Evolutionary conservation across 2,329 filamentous ascomycete genomes (phyloP).

Genomic region (Orbilia javanica): DNA sequence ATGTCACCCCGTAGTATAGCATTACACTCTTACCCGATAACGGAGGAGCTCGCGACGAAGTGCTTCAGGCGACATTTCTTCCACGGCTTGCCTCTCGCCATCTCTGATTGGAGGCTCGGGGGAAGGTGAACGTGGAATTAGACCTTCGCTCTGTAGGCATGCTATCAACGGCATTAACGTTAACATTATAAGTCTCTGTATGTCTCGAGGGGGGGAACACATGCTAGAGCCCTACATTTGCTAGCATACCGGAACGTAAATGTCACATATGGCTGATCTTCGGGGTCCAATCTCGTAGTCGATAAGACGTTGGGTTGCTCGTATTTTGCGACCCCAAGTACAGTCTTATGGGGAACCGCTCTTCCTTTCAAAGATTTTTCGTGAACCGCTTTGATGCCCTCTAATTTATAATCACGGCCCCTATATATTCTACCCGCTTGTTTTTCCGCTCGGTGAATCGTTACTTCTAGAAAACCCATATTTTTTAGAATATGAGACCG

Average conservation of each 20-base stretch:
- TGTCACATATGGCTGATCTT: conserved; percentile 15
- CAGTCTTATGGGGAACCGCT: conserved; percentile 36
- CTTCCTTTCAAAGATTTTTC: conserved; percentile 47
- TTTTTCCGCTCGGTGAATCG: conserved; percentile 15
- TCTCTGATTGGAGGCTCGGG: not conserved
- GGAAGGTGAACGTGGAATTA: conserved; percentile 40
- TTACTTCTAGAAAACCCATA: conserved; percentile 11
- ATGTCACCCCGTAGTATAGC: not conserved
- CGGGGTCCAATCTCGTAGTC: not conserved
- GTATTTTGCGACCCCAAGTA: conserved; percentile 3
- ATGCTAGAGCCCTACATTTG: conserved; percentile 19
- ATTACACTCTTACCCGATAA: conserved; percentile 23
- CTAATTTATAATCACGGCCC: not conserved
- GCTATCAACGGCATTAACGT: not conserved
- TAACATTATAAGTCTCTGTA: not conserved
- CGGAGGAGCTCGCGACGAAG: conserved; percentile 31
- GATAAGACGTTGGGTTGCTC: not conserved
- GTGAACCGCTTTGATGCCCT: conserved; percentile 11
- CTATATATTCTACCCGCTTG: too few species aligned
- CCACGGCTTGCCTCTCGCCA: not conserved
- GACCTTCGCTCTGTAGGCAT: conserved; percentile 39
- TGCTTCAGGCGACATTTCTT: conserved; percentile 29
- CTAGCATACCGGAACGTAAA: conserved; percentile 46
- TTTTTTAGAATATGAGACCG: conserved; percentile 15
- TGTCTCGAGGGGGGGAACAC: not conserved